Evolutionary conservation across 2,329 filamentous ascomycete species (phyloP).

Genomic region (Moelleriella libera): DNA sequence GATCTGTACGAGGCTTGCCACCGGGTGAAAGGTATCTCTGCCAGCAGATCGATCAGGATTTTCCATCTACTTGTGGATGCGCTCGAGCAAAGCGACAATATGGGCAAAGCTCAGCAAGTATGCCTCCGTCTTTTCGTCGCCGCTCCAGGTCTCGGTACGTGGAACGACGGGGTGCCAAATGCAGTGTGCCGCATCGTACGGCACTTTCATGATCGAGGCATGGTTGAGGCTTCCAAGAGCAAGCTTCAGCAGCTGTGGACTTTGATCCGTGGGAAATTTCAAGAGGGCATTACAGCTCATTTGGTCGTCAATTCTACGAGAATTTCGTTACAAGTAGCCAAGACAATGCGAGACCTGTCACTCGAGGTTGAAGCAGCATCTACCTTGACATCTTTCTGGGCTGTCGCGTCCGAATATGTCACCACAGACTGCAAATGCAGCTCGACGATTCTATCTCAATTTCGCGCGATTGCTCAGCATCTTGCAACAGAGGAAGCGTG

Average conservation of each 20-base stretch:
- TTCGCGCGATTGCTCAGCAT: not conserved
- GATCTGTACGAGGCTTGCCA: not conserved
- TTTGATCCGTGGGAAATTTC: not conserved
- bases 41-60: not conserved
- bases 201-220: not conserved
- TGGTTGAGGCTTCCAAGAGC: not conserved
- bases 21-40: not conserved
- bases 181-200: not conserved
- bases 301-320: not conserved
- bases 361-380: not conserved
- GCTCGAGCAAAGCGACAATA: not conserved
- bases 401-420: not conserved
- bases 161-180: not conserved
- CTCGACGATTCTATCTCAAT: not conserved
- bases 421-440: not conserved
- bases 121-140: not conserved
- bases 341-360: not conserved
- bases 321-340: not conserved
- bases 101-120: not conserved
- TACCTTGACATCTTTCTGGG: not conserved
- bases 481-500: not conserved
- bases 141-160: not conserved
- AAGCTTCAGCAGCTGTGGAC: not conserved
- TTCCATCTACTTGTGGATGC: not conserved
- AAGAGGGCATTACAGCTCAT: not conserved